Conservation (phyloP, 805 yeast species). For the Torulaspora gathmanii region DNA sequence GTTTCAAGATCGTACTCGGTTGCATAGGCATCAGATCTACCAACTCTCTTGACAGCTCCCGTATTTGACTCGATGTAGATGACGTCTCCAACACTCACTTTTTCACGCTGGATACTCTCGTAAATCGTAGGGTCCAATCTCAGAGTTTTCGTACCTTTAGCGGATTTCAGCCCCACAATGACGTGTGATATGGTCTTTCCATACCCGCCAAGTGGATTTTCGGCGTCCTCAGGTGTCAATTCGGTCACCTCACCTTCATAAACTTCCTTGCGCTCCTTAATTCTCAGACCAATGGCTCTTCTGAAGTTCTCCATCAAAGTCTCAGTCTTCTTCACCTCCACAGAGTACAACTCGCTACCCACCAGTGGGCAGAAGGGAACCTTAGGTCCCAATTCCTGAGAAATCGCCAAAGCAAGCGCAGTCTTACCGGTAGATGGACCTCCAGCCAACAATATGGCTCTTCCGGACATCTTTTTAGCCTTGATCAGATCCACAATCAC, state of each 20-base stretch:
- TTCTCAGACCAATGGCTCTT: slow-evolving; percentile 91
- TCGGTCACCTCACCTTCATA: slow-evolving; percentile 98
- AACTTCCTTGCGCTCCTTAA: slow-evolving; percentile 95
- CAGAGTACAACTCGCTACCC: slow-evolving; percentile 87
- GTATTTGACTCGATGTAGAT: slow-evolving; percentile 96
- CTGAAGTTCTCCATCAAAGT: slow-evolving; percentile 94
- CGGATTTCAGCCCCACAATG: slow-evolving; percentile 86
- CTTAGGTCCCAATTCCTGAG: slow-evolving; percentile 93
- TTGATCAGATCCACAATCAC: slow-evolving; percentile 90
- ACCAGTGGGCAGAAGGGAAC: slow-evolving; percentile 98
- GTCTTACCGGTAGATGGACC: slow-evolving; percentile 99
- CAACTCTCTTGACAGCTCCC: slow-evolving; percentile 95
- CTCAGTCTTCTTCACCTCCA: slow-evolving; percentile 96
- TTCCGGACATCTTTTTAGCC: slow-evolving; percentile 88
- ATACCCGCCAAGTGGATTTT: slow-evolving; percentile 94
- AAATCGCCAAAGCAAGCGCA: slow-evolving; percentile 90
- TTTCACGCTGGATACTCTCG: slow-evolving; percentile 91
- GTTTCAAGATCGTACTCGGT: slow-evolving; percentile 98
- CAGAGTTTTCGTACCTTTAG: slow-evolving; percentile 83
- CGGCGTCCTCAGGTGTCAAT: slow-evolving; percentile 91
- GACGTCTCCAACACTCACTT: slow-evolving; percentile 92
- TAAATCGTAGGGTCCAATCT: slow-evolving; percentile 90
- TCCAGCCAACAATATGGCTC: slow-evolving; percentile 93
- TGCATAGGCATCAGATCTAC: slow-evolving; percentile 97
- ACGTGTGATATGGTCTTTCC: slow-evolving; percentile 96